phyloP scores from a whole-genome alignment of 257 asterid species.

The Nicotiana undulata region DNA sequence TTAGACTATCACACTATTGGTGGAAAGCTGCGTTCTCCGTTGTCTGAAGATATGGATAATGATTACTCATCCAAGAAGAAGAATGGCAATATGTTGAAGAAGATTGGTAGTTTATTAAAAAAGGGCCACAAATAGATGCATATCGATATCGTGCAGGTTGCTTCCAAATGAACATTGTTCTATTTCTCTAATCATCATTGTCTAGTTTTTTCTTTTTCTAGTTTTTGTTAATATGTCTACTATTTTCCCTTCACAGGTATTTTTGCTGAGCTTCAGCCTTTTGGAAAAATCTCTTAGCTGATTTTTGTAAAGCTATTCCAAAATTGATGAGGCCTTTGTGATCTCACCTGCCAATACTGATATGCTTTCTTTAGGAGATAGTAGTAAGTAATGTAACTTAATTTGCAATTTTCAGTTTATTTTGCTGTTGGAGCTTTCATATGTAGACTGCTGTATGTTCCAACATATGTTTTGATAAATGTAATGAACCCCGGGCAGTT shows the following conservation, averaged over 20 bases:
- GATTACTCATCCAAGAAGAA: conserved; percentile 66
- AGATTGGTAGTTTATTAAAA: conserved; percentile 74
- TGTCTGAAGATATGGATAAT: conserved; percentile 50
- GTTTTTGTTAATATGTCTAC: background rate
- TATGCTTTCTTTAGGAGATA: background rate
- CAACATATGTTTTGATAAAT: background rate
- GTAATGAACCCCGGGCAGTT: background rate
- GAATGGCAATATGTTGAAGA: conserved; percentile 76
- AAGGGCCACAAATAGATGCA: conserved; percentile 58
- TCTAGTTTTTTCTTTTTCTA: background rate
- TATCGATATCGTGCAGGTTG: conserved; percentile 1
- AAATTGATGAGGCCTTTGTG: background rate
- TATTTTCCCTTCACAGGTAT: background rate
- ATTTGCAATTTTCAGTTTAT: background rate
- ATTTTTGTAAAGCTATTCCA: conserved; percentile 6
- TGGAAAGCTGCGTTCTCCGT: conserved; percentile 53
- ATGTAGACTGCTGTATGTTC: background rate
- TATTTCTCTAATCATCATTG: background rate
- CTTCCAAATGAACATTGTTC: background rate
- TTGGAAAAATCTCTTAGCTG: conserved; percentile 7
- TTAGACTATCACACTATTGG: conserved; percentile 60
- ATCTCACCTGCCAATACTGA: background rate
- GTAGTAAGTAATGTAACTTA: background rate
- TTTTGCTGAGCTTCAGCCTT: background rate
- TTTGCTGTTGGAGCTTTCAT: background rate